A percentile compares a stretch with the other conserved stretches of the same genome.
phyloP scores from a whole-genome alignment of 83 land plant genomes.

The Thuja plicata region DNA sequence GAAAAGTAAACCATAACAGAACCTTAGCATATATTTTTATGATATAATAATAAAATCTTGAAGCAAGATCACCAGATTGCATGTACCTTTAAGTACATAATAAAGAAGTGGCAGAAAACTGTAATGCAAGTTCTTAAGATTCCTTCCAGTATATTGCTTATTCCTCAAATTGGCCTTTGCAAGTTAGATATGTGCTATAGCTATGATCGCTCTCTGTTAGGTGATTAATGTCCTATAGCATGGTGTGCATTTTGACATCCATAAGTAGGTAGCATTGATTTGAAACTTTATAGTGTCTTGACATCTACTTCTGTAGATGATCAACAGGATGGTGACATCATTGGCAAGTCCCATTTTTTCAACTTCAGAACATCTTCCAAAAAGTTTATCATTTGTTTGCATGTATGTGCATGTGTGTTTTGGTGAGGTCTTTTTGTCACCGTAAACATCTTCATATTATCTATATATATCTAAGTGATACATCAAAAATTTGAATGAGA shows the following conservation, averaged over 20 bases:
- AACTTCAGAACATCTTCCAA: not conserved
- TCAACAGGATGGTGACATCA: not conserved
- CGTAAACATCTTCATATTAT: not conserved
- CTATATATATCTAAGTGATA: not conserved
- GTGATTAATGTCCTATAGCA: not conserved
- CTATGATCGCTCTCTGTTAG: not conserved
- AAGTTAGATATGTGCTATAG: not conserved
- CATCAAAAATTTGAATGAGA: not conserved
- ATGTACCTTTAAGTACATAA: not conserved
- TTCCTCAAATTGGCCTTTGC: not conserved
- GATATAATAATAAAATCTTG: not conserved
- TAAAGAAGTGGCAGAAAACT: not conserved
- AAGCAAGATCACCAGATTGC: not conserved
- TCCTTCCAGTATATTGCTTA: not conserved
- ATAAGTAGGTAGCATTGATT: not conserved
- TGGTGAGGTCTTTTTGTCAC: not conserved
- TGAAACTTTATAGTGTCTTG: not conserved
- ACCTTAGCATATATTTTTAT: not conserved
- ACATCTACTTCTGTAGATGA: not conserved
- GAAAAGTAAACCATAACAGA: not conserved
- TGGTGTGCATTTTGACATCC: not conserved
- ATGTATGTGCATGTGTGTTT: no score
- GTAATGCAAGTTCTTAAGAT: not conserved
- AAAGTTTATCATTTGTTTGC: no score
- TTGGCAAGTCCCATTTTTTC: not conserved